A percentile compares a stretch with the other conserved stretches of the same genome.
phyloP scores from a whole-genome alignment of 1,139 yeast species.

The Meyerozyma guilliermondii region DNA sequence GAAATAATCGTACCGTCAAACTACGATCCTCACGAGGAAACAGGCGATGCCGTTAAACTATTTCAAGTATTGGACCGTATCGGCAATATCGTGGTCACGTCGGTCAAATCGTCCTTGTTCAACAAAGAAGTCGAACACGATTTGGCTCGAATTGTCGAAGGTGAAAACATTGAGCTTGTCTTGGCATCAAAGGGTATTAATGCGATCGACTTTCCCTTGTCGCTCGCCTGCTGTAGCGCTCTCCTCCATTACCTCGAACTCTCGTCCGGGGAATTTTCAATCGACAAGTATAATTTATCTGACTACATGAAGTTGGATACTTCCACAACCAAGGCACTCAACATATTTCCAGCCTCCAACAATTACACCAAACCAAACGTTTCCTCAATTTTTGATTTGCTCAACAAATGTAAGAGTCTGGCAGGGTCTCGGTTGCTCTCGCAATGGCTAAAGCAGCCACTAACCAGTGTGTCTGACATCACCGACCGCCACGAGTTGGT shows the following conservation, averaged over 20 bases:
- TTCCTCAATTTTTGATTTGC: slow-evolving; percentile 69
- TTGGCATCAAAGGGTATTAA: slow-evolving; percentile 57
- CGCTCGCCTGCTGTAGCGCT: slow-evolving; percentile 54
- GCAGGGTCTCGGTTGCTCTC: slow-evolving; percentile 83
- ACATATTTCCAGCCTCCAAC: slow-evolving; percentile 61
- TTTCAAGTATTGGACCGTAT: slow-evolving; percentile 61
- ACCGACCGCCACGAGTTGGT: slow-evolving; percentile 69
- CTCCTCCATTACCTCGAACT: slow-evolving; percentile 56
- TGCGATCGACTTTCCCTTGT: slow-evolving; percentile 26
- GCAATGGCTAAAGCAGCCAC: slow-evolving; percentile 95
- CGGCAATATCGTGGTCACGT: slow-evolving; percentile 69
- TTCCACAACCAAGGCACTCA: slow-evolving; percentile 83
- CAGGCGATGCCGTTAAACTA: slow-evolving; percentile 44
- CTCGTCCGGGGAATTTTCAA: slow-evolving; percentile 39
- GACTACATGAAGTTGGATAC: slow-evolving; percentile 87
- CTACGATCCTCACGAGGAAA: slow-evolving; percentile 28
- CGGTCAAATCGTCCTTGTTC: slow-evolving; percentile 53
- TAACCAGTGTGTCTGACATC: slow-evolving; percentile 59
- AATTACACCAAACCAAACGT: slow-evolving; percentile 30
- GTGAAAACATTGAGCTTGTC: slow-evolving; percentile 40
- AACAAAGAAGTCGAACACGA: slow-evolving; percentile 70
- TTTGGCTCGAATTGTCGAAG: slow-evolving; percentile 39
- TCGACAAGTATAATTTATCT: slow-evolving; percentile 64
- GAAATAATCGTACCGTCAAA: slow-evolving; percentile 66
- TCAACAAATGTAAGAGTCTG: slow-evolving; percentile 81